Percentiles rank a stretch among this genome's conserved stretches.
Conservation (phyloP, 257 asterid genomes). For the Fraxinus anomala region DNA sequence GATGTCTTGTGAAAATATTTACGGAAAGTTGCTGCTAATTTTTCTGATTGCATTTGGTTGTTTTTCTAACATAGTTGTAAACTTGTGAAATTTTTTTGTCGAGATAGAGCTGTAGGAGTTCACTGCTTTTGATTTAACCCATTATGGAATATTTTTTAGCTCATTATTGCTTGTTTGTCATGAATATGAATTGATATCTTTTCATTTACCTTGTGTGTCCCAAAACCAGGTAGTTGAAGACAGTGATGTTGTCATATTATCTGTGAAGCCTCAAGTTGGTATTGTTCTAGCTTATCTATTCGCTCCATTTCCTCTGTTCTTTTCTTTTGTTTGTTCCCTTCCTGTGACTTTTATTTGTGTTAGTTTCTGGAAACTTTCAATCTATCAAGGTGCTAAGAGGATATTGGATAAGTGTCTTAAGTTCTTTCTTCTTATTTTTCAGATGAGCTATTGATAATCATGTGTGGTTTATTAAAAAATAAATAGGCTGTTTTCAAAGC, state of each 20-base stretch:
- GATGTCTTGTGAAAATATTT: neutral
- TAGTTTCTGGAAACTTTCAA: neutral
- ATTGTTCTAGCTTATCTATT: conserved; percentile 26
- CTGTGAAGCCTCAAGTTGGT: conserved; percentile 97
- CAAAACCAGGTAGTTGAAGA: conserved; percentile 77
- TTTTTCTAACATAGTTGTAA: neutral
- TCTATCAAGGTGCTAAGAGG: neutral
- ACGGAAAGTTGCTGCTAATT: neutral
- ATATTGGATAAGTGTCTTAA: neutral
- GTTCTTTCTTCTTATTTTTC: conserved; percentile 1
- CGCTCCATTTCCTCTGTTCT: neutral
- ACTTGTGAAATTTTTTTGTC: neutral
- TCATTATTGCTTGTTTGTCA: conserved; percentile 6
- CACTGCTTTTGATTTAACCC: neutral
- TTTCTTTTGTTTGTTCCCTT: neutral
- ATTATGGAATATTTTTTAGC: neutral
- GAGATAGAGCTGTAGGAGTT: neutral
- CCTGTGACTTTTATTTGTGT: neutral
- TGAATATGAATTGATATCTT: conserved; percentile 6
- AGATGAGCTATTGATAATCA: neutral
- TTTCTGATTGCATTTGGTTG: no score
- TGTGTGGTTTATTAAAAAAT: no score
- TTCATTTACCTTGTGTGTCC: conserved; percentile 23
- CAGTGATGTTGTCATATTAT: conserved; percentile 80
- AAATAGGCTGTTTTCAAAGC: no score